These are phyloP conservation scores for Pezicula rhizophila DNA, from an alignment of 2,329 filamentous ascomycete genomes.

Conservation along the genomic window DNA sequence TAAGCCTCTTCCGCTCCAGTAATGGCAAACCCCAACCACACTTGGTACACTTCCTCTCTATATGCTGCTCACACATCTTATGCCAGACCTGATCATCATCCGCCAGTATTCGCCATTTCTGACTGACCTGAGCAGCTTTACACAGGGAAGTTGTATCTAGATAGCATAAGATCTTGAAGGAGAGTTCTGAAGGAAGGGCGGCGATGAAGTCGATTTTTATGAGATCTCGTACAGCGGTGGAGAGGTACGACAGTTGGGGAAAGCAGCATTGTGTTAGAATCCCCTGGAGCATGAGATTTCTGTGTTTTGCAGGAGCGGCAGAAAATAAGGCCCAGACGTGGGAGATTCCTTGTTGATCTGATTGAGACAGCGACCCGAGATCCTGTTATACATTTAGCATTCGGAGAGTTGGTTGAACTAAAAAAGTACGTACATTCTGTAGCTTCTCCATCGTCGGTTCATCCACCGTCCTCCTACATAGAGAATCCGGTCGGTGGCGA, in stretches of 20 bases:
- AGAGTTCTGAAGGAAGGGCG: conserved; percentile 81
- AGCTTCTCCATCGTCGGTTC: conserved; percentile 95
- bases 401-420: background rate
- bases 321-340: conserved; percentile 98
- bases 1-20: conserved; percentile 79
- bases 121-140: conserved; percentile 91
- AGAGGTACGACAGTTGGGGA: conserved; percentile 89
- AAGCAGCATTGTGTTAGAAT: conserved; percentile 97
- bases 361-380: conserved; percentile 72
- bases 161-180: conserved; percentile 87
- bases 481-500: conserved; percentile 85
- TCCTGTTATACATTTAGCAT: conserved; percentile 44
- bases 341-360: conserved; percentile 90
- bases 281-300: conserved; percentile 93
- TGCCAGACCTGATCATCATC: conserved; percentile 98
- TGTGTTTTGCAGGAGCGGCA: conserved; percentile 85
- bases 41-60: conserved; percentile 87
- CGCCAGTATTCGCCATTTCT: conserved; percentile 80
- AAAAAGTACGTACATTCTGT: conserved; percentile 60
- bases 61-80: conserved; percentile 96
- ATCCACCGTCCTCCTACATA: conserved; percentile 87
- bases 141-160: conserved; percentile 92
- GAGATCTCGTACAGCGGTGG: conserved; percentile 83
- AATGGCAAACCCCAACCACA: conserved; percentile 93
- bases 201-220: conserved; percentile 96